Conservation (phyloP, 768 basidiomycete species). For the Lentinula lateritia region DNA sequence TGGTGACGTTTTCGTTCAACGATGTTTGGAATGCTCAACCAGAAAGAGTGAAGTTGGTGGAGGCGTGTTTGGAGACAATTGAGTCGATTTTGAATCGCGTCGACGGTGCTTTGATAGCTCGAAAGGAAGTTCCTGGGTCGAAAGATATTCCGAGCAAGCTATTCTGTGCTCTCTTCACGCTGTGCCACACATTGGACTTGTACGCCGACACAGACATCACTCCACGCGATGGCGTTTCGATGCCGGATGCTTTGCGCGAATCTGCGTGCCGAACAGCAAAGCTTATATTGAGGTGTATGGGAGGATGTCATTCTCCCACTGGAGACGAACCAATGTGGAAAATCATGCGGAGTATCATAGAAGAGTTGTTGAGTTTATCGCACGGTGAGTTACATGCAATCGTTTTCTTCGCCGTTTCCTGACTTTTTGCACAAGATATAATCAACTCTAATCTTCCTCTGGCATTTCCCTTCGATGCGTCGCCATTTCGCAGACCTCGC, state of each 20-base stretch:
- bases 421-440: background rate
- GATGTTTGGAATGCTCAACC: constrained; percentile 4
- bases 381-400: constrained; percentile 28
- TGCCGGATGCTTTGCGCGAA: constrained; percentile 44
- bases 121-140: background rate
- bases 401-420: background rate
- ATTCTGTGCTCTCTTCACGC: constrained; percentile 8
- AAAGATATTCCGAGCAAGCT: background rate
- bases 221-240: constrained; percentile 31
- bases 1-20: constrained; percentile 1
- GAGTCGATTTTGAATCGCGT: background rate
- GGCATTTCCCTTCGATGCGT: background rate
- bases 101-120: background rate
- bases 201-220: constrained; percentile 48
- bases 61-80: background rate
- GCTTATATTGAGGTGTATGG: constrained; percentile 43
- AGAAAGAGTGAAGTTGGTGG: background rate
- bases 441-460: background rate
- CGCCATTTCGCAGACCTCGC: constrained; percentile 1
- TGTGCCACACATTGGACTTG: constrained; percentile 50
- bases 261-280: constrained; percentile 38
- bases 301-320: constrained; percentile 25
- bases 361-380: constrained; percentile 34
- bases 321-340: constrained; percentile 33
- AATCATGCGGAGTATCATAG: constrained; percentile 32